Conservation (phyloP, 805 yeast genomes). For the Wickerhamiella brachini region DNA sequence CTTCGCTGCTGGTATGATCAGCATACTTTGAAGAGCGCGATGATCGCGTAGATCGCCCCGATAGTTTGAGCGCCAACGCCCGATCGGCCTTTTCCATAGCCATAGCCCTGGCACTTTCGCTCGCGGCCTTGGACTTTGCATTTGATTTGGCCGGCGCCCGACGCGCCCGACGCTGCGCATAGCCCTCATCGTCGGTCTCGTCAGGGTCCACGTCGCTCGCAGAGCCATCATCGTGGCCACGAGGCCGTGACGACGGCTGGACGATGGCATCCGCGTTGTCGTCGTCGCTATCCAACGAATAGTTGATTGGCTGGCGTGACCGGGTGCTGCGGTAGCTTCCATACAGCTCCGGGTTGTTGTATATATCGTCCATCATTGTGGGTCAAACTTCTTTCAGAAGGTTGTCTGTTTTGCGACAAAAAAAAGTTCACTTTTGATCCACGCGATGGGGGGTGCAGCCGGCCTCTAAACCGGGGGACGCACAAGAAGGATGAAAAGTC, state of each 20-base stretch:
- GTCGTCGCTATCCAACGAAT: slow-evolving; percentile 2
- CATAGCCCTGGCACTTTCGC: background rate
- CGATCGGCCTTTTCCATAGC: background rate
- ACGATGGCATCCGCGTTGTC: slow-evolving; percentile 3
- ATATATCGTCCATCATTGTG: background rate
- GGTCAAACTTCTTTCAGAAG: background rate
- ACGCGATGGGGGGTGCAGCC: background rate
- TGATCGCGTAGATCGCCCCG: background rate
- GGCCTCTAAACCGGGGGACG: background rate
- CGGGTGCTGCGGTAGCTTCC: slow-evolving; percentile 30
- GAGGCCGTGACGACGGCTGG: background rate
- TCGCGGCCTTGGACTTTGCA: background rate
- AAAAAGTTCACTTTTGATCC: background rate
- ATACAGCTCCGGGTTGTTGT: slow-evolving; percentile 24
- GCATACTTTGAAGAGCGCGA: background rate
- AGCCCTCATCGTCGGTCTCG: background rate
- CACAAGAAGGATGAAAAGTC: background rate
- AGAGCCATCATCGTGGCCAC: background rate
- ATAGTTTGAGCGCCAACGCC: background rate
- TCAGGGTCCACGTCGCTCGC: slow-evolving; percentile 1
- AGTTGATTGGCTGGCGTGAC: slow-evolving; percentile 15
- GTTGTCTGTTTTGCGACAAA: background rate
- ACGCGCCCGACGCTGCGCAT: background rate
- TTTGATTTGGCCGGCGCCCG: background rate
- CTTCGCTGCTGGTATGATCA: background rate